These are phyloP conservation scores for Emmonsia crescens DNA, from an alignment of 2,329 filamentous ascomycete genomes.

Conservation along the genomic window DNA sequence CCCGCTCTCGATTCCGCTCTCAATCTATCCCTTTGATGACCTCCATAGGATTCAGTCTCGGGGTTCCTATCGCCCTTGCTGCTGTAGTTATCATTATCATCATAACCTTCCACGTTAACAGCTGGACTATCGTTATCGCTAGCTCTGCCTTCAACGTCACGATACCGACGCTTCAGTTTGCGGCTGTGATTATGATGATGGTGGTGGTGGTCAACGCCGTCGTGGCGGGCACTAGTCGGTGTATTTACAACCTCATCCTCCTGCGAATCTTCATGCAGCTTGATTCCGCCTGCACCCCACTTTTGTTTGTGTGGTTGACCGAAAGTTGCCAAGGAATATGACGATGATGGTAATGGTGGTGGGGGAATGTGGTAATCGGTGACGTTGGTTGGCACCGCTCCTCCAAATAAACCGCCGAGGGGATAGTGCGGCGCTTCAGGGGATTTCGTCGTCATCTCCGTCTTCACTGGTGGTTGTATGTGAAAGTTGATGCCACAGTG, in stretches of 20 bases:
- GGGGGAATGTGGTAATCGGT: background rate
- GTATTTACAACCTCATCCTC: background rate
- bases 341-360: background rate
- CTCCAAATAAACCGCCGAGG: background rate
- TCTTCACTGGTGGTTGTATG: slow-evolving; percentile 17
- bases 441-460: slow-evolving; percentile 34
- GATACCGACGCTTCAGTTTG: background rate
- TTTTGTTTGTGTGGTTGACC: no score
- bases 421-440: slow-evolving; percentile 41
- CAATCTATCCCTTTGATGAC: no score
- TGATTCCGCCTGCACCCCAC: slow-evolving; percentile 46
- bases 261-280: slow-evolving; percentile 39
- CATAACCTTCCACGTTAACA: background rate
- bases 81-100: background rate
- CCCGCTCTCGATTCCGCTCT: no score
- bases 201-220: background rate
- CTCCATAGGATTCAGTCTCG: background rate
- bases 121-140: background rate
- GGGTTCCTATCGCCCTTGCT: background rate
- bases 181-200: background rate
- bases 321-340: no score
- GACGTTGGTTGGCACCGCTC: slow-evolving; percentile 21
- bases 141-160: background rate
- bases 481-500: slow-evolving; percentile 40
- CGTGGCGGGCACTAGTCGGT: background rate